These are phyloP conservation scores for Astrothelium subdiscretum DNA, from an alignment of 495 filamentous ascomycete genomes.

Conservation along the genomic window DNA sequence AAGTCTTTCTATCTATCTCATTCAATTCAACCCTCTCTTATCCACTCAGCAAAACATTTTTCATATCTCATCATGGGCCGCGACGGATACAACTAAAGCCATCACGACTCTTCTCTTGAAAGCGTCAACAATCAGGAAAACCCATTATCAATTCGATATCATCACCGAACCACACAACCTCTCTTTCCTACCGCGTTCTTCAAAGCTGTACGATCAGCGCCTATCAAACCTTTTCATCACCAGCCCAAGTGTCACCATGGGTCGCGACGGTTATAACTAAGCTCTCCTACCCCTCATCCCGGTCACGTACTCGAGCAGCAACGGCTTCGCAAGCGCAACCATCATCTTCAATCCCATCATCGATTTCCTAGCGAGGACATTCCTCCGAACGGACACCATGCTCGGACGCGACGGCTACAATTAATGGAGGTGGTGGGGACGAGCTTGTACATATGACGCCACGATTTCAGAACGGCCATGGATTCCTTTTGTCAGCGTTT, in stretches of 20 bases:
- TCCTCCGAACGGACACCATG: not conserved
- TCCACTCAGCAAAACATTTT: not conserved
- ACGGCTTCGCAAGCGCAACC: not conserved
- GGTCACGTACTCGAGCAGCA: no score
- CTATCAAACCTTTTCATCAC: not conserved
- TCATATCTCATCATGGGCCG: conserved; percentile 34
- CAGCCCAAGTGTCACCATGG: conserved; percentile 27
- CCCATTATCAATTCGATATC: not conserved
- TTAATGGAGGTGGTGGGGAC: not conserved
- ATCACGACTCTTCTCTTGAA: not conserved
- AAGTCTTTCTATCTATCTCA: not conserved
- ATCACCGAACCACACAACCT: not conserved
- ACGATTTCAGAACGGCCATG: not conserved
- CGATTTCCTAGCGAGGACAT: conserved; percentile 1
- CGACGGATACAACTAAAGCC: conserved; percentile 42
- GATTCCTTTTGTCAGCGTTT: not conserved
- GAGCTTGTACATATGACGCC: not conserved
- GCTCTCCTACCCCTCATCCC: not conserved
- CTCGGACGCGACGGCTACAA: conserved; percentile 8
- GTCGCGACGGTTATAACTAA: conserved; percentile 48
- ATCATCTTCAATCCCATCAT: conserved; percentile 3
- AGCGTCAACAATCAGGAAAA: not conserved
- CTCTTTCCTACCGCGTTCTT: not conserved
- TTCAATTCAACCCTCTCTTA: not conserved
- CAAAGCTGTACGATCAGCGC: not conserved